These are phyloP conservation scores for Quercus phellos DNA, from an alignment of 331 rosid species.

Conservation along the genomic window DNA sequence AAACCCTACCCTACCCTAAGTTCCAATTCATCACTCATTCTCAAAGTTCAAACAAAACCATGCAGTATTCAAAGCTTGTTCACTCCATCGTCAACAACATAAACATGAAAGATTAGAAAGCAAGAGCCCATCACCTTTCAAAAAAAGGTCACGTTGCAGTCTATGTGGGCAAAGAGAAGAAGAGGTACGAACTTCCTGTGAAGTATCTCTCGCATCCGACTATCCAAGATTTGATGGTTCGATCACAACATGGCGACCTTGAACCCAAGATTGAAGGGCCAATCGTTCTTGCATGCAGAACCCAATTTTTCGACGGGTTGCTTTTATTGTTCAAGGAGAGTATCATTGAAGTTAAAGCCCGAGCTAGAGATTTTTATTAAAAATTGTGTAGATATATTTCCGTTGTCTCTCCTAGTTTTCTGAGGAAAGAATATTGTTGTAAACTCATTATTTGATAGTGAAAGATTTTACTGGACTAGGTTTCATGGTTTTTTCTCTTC, in stretches of 20 bases:
- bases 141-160: neutral
- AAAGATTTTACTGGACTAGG: too few relatives aligned
- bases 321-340: neutral
- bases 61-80: too few relatives aligned
- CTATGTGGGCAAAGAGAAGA: neutral
- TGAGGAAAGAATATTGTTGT: too few relatives aligned
- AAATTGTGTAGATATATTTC: too few relatives aligned
- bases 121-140: neutral
- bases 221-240: neutral
- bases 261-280: neutral
- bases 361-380: too few relatives aligned
- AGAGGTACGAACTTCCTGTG: neutral
- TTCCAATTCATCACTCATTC: too few relatives aligned
- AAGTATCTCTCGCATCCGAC: neutral
- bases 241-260: neutral
- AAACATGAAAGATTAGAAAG: neutral
- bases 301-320: neutral
- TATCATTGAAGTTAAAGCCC: neutral
- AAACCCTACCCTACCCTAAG: too few relatives aligned
- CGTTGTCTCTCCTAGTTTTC: too few relatives aligned
- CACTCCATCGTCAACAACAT: too few relatives aligned
- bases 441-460: too few relatives aligned
- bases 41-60: too few relatives aligned
- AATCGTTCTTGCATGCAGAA: neutral
- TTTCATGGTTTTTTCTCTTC: too few relatives aligned